A percentile compares a stretch with the other conserved stretches of the same genome.
Evolutionary conservation across 1,284 basidiomycete species (phyloP).

Genomic region (Pseudozyma hubeiensis): DNA sequence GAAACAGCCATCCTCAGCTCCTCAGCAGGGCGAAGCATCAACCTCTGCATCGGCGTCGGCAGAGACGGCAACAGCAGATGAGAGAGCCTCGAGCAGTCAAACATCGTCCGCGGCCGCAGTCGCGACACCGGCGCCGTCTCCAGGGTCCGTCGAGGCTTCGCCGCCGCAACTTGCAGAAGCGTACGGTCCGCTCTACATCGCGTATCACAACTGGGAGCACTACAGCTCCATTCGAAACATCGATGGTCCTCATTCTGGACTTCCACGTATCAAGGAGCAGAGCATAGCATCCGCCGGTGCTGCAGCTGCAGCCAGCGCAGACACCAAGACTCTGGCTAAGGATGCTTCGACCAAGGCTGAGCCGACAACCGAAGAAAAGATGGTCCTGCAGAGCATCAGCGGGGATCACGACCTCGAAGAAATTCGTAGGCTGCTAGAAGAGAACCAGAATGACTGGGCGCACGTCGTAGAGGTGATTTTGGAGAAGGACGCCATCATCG

Average conservation of each 20-base stretch:
- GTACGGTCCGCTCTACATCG: constrained; percentile 63
- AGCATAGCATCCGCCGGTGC: constrained; percentile 15
- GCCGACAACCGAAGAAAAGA: constrained; percentile 46
- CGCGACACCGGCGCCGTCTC: constrained; percentile 9
- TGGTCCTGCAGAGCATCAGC: constrained; percentile 56
- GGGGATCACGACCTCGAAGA: constrained; percentile 36
- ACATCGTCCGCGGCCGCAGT: neutral
- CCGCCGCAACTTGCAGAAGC: constrained; percentile 39
- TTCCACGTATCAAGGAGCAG: constrained; percentile 77
- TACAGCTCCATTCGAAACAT: constrained; percentile 90
- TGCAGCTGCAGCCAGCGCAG: constrained; percentile 18
- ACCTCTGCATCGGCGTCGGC: constrained; percentile 8
- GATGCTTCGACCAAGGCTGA: constrained; percentile 11
- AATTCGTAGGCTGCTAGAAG: constrained; percentile 40
- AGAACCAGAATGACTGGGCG: constrained; percentile 52
- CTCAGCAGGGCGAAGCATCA: constrained; percentile 11
- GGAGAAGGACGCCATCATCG: constrained; percentile 39
- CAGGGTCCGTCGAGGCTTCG: constrained; percentile 1
- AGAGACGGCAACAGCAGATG: neutral
- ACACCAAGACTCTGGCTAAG: constrained; percentile 7
- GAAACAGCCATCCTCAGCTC: constrained; percentile 1
- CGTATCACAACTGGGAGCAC: constrained; percentile 90
- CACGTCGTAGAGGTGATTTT: constrained; percentile 52
- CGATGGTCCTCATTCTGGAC: constrained; percentile 82
- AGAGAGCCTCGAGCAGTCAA: neutral